A percentile compares a stretch with the other conserved stretches of the same genome.
Evolutionary conservation across 805 yeast species (phyloP).

Genomic region (Saccharomycopsis olivae): DNA sequence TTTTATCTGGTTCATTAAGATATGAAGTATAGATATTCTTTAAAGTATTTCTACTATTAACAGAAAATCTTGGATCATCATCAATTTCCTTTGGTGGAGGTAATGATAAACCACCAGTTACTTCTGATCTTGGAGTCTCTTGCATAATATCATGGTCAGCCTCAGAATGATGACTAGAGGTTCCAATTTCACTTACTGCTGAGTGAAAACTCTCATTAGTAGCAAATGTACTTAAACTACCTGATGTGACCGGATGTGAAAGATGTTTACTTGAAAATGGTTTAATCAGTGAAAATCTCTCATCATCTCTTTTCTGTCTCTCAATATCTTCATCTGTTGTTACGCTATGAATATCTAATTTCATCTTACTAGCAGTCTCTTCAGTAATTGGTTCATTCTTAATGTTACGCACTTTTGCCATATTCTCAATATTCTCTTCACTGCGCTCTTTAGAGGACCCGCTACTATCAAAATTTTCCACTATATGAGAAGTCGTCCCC

Average conservation of each 20-base stretch:
- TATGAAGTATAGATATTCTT: conserved; percentile 9
- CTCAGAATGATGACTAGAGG: not conserved
- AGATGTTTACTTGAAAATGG: conserved; percentile 1
- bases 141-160: not conserved
- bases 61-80: conserved; percentile 5
- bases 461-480: conserved; percentile 14
- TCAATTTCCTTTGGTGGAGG: not conserved
- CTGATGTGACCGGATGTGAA: conserved; percentile 4
- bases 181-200: conserved; percentile 5
- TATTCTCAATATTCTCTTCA: not conserved
- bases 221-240: conserved; percentile 11
- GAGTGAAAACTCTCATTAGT: conserved; percentile 16
- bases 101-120: not conserved
- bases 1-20: conserved; percentile 6
- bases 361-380: not conserved
- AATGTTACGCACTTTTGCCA: not conserved
- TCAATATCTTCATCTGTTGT: conserved; percentile 14
- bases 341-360: conserved; percentile 4
- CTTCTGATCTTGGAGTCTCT: not conserved
- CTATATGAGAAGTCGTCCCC: conserved; percentile 13
- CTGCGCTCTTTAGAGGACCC: conserved; percentile 6
- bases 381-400: not conserved
- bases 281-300: not conserved
- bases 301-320: conserved; percentile 9
- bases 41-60: conserved; percentile 9